Percentiles rank a stretch among this genome's conserved stretches.
These are phyloP conservation scores for Clavaria fumosa DNA, from an alignment of 768 basidiomycete genomes.

Conservation along the genomic window DNA sequence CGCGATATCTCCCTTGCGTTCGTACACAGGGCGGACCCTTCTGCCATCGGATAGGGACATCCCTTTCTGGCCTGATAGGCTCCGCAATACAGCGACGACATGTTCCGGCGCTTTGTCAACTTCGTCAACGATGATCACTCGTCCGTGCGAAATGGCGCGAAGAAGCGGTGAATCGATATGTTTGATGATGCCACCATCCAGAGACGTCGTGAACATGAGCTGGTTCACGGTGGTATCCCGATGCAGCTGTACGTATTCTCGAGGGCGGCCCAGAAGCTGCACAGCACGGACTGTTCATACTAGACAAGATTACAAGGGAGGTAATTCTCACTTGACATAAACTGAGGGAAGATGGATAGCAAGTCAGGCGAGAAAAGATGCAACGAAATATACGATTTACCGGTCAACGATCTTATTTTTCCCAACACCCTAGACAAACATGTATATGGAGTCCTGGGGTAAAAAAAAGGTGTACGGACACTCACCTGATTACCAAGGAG, in stretches of 20 bases:
- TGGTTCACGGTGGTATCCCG: slow-evolving; percentile 58
- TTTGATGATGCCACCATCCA: slow-evolving; percentile 40
- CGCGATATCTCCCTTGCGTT: slow-evolving; percentile 38
- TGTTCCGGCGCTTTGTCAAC: slow-evolving; percentile 64
- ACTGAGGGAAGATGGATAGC: too few species aligned
- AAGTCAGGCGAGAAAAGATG: too few species aligned
- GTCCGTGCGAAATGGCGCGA: slow-evolving; percentile 42
- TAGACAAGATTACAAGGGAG: neutral
- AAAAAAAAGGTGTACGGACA: neutral
- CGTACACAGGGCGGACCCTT: slow-evolving; percentile 30
- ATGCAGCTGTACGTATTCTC: slow-evolving; percentile 59
- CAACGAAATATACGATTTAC: slow-evolving; percentile 16
- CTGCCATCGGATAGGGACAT: slow-evolving; percentile 50
- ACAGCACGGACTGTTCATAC: slow-evolving; percentile 3
- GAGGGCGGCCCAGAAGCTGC: slow-evolving; percentile 43
- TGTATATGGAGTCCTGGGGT: neutral
- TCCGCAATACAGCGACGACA: slow-evolving; percentile 56
- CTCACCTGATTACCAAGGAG: slow-evolving; percentile 51
- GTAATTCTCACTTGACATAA: slow-evolving; percentile 34
- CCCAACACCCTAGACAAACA: slow-evolving; percentile 36
- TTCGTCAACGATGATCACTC: slow-evolving; percentile 56
- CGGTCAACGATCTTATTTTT: slow-evolving; percentile 59
- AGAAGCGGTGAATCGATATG: slow-evolving; percentile 54
- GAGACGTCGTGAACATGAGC: slow-evolving; percentile 50
- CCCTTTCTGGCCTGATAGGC: slow-evolving; percentile 49